These are phyloP conservation scores for Hypomontagnella submonticulosa DNA, from an alignment of 495 filamentous ascomycete genomes.

Conservation along the genomic window DNA sequence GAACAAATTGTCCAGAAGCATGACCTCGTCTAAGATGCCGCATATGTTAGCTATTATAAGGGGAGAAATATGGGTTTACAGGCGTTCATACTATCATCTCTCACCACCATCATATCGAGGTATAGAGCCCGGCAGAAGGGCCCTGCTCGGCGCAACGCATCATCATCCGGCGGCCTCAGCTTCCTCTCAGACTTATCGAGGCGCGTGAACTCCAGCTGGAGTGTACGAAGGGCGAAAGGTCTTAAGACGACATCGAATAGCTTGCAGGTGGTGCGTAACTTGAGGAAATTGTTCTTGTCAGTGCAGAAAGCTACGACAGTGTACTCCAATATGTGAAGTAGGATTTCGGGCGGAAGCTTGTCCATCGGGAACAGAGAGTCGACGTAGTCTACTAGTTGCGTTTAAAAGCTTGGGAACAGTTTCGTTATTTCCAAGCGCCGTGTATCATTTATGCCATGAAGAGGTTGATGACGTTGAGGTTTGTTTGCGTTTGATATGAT, in stretches of 20 bases:
- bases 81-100: constrained; percentile 39
- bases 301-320: constrained; percentile 19
- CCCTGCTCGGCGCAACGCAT: constrained; percentile 38
- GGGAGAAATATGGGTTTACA: neutral
- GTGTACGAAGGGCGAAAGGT: constrained; percentile 35
- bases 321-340: constrained; percentile 31
- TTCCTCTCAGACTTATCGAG: constrained; percentile 26
- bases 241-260: constrained; percentile 42
- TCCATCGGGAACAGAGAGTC: constrained; percentile 10
- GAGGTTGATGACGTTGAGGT: too few species aligned
- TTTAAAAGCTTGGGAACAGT: neutral
- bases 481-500: too few species aligned
- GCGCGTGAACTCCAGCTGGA: constrained; percentile 47
- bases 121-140: constrained; percentile 37
- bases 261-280: constrained; percentile 42
- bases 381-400: neutral
- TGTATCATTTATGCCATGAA: too few species aligned
- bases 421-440: too few species aligned
- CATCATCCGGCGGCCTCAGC: constrained; percentile 13
- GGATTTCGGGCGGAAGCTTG: constrained; percentile 29
- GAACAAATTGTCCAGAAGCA: constrained; percentile 32
- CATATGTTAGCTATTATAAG: constrained; percentile 6
- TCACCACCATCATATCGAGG: constrained; percentile 46
- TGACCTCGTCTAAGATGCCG: constrained; percentile 29
- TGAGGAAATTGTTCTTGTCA: constrained; percentile 37